These are phyloP conservation scores for Alternaria viburni DNA, from an alignment of 2,329 filamentous ascomycete genomes.

Conservation along the genomic window DNA sequence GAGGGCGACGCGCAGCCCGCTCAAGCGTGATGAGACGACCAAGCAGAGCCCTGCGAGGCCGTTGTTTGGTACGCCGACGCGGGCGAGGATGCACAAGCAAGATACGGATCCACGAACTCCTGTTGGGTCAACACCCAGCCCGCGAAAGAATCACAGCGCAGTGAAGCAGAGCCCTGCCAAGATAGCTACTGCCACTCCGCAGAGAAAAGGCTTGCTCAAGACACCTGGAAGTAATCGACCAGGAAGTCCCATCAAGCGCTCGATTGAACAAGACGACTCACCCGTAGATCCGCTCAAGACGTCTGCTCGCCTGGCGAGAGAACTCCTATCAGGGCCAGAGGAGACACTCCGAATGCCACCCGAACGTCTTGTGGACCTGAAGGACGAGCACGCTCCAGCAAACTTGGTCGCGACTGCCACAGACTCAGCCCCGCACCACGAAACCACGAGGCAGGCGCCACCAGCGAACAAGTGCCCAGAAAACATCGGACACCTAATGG, in stretches of 20 bases:
- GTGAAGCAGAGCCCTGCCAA: background rate
- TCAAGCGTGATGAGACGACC: background rate
- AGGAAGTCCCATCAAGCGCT: constrained; percentile 3
- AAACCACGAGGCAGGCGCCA: background rate
- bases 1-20: background rate
- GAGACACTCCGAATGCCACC: background rate
- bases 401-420: background rate
- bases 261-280: background rate
- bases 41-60: constrained; percentile 7
- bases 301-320: background rate
- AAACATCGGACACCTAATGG: constrained; percentile 26
- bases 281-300: background rate
- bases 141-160: constrained; percentile 1
- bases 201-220: background rate
- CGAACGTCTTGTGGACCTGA: background rate
- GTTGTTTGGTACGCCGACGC: constrained; percentile 14
- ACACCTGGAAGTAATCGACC: constrained; percentile 1
- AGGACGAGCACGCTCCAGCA: background rate
- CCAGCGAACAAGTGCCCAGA: background rate
- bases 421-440: background rate
- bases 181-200: background rate
- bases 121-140: constrained; percentile 1
- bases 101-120: background rate
- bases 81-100: background rate
- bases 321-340: background rate